A percentile compares a stretch with the other conserved stretches of the same genome.
These are phyloP conservation scores for Colletotrichum tanaceti DNA, from an alignment of 2,329 filamentous ascomycete species.

Conservation along the genomic window DNA sequence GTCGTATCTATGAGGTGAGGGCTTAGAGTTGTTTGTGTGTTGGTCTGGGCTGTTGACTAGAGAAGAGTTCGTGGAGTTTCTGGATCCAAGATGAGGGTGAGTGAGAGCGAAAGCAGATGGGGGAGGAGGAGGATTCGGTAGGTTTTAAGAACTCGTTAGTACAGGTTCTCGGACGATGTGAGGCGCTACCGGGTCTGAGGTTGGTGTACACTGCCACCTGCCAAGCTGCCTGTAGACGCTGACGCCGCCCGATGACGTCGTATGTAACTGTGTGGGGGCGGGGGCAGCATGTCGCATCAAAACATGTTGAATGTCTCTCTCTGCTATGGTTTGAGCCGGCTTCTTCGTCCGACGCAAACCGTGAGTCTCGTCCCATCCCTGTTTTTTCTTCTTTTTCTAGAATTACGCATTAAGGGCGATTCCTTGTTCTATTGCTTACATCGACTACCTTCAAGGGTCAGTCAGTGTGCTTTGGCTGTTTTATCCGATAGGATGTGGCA, in stretches of 20 bases:
- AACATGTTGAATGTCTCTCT: neutral
- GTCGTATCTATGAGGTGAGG: no score
- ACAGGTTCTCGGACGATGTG: slow-evolving; percentile 6
- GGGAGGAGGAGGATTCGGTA: neutral
- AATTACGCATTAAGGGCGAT: neutral
- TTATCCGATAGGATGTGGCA: neutral
- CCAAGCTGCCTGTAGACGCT: no score
- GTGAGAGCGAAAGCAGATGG: neutral
- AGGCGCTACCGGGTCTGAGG: slow-evolving; percentile 12
- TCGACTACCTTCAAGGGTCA: neutral
- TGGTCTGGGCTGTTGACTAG: no score
- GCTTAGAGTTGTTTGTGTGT: no score
- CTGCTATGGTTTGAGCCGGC: slow-evolving; percentile 17
- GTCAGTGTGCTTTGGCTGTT: neutral
- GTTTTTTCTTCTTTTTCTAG: neutral
- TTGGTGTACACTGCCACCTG: no score
- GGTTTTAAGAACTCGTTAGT: slow-evolving; percentile 9
- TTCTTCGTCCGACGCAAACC: slow-evolving; percentile 12
- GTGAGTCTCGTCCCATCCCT: neutral
- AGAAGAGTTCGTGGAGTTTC: no score
- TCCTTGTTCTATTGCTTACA: neutral
- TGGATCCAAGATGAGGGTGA: neutral
- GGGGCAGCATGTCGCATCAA: slow-evolving; percentile 3
- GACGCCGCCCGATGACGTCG: slow-evolving; percentile 34
- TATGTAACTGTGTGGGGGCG: slow-evolving; percentile 33